phyloP scores from a whole-genome alignment of 306 rosid species.

The peach (Prunus persica) region Prunus_persica_NCBIv2 NC_034013.1:15903001-15903500 shows the following conservation, averaged over 20 bases:
- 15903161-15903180: neutral
- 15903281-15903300: neutral
- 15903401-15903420: conserved; percentile 1
- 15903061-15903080: neutral
- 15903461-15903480: neutral
- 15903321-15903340: no score
- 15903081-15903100: neutral
- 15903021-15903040: no score
- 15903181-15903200: neutral
- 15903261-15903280: neutral
- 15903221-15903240: neutral
- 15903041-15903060: neutral
- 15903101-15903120: neutral
- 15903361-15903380: no score
- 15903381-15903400: no score
- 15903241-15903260: neutral
- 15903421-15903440: conserved; percentile 5
- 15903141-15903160: neutral
- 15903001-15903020: no score
- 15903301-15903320: no score
- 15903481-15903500: no score
- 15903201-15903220: neutral
- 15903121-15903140: neutral
- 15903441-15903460: neutral
- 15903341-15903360: no score